Evolutionary conservation across 1,139 yeast species (phyloP), one percentile per base, ranked within the genome.

Genomic region (Kurtzmaniella quercitrusa): DNA sequence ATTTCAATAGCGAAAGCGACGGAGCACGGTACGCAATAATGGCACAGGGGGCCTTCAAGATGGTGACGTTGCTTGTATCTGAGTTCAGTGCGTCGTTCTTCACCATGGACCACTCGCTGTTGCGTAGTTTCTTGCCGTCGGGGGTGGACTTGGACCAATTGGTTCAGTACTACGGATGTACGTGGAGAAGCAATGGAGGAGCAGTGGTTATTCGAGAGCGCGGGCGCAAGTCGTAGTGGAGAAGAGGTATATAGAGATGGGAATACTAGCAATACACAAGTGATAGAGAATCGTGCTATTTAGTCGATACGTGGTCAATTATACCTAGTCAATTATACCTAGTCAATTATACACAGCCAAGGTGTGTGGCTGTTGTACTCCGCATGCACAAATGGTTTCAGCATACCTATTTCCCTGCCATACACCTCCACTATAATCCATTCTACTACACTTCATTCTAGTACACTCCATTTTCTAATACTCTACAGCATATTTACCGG

Each of bases 1-100:
- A 64, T 0, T 75, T 62, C 48, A 63, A 67, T 41, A 45, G 53
- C 34, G 70, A 62, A 51, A 51, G 55, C 29, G 68, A 64, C 50
- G 62, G 53, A 38, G 56, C 61, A n/a, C 51, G 53, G 24, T 48
- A 59, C 9, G 52, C 62, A 3, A 53, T 77, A 12, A 76, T 78
- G 81, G 53, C 60, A 21, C 62, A 67, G 49, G 81, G 82, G 0
- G 48, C 65, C 2, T 44, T 54, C 1, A 43, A 41, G 7, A 66
- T 77, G 57, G 43, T 67, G 2, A 42, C 48, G 4, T 52, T 55
- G 23, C 64, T 75, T 43, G 55, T 72, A 1, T 43, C 48, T 9
- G 58, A 65, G 15, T 52, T 77, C 12, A 56, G 55, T 12, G 55
- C 48, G 16, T 58, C 80, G 1, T 79, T 74, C 48, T 77, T 65